Percentiles rank a stretch among this genome's conserved stretches.
These are phyloP conservation scores for Sorghum bicolor DNA, from an alignment of 176 grass and related monocot species.

Conservation along the genomic window DNA sequence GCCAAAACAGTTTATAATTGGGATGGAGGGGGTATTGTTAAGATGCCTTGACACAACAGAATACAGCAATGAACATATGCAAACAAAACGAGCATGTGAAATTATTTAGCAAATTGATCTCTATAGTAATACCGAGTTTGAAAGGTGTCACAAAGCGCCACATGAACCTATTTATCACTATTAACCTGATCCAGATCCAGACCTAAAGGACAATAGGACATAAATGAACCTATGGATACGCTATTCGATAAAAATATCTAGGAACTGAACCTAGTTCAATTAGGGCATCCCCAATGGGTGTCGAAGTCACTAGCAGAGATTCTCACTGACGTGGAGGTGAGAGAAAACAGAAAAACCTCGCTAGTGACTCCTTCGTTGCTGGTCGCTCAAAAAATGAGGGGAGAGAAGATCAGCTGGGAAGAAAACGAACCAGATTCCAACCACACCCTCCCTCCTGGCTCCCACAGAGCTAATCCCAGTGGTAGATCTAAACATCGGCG, in stretches of 20 bases:
- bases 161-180: not conserved
- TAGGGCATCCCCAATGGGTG: not conserved
- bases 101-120: not conserved
- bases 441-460: not conserved
- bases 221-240: not conserved
- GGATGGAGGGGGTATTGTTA: not conserved
- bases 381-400: not conserved
- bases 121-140: not conserved
- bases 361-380: not conserved
- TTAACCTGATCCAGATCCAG: not conserved
- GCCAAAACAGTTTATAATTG: not conserved
- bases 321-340: not conserved
- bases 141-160: not conserved
- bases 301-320: not conserved
- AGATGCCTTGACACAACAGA: not conserved
- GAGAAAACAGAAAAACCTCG: not conserved
- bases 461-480: not conserved
- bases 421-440: not conserved
- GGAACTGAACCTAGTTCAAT: not conserved
- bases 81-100: not conserved
- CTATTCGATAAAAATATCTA: not conserved
- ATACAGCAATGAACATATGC: not conserved
- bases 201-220: not conserved
- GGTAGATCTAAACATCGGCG: not conserved
- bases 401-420: not conserved